These are phyloP conservation scores for Zostera marina DNA, from an alignment of 116 monocot genomes.

Conservation along the genomic window DNA sequence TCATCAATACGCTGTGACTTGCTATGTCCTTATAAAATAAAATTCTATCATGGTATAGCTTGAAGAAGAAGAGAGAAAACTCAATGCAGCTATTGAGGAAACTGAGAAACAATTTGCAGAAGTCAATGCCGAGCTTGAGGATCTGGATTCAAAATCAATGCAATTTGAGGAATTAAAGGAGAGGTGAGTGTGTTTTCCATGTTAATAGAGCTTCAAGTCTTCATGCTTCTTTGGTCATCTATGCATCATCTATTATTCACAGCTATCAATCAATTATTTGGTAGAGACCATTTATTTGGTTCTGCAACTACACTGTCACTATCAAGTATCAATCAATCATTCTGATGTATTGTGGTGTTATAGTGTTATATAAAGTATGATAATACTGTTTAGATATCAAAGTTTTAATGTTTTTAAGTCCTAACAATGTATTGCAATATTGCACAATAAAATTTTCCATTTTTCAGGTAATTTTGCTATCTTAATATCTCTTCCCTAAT, in stretches of 20 bases:
- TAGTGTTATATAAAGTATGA: no score
- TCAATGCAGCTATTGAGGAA: constrained; percentile 65
- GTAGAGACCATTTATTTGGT: background rate
- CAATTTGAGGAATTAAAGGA: constrained; percentile 74
- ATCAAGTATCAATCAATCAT: no score
- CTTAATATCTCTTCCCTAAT: background rate
- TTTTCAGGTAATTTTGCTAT: background rate
- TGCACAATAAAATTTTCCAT: no score
- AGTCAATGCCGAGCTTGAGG: constrained; percentile 53
- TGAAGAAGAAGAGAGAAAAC: constrained; percentile 81
- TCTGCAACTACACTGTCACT: no score
- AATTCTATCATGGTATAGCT: constrained; percentile 22
- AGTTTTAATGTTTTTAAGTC: no score
- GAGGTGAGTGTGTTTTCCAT: constrained; percentile 24
- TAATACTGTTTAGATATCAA: no score
- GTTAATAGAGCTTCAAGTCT: no score
- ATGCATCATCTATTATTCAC: background rate
- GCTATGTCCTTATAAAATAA: background rate
- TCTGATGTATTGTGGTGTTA: no score
- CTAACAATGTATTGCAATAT: no score
- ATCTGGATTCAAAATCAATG: constrained; percentile 66
- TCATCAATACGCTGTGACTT: background rate
- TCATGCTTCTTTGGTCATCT: background rate
- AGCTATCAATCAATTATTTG: background rate
- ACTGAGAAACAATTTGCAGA: constrained; percentile 58